Evolutionary conservation across 2,329 filamentous ascomycete species (phyloP).

Genomic region (Thelonectria discophora): DNA sequence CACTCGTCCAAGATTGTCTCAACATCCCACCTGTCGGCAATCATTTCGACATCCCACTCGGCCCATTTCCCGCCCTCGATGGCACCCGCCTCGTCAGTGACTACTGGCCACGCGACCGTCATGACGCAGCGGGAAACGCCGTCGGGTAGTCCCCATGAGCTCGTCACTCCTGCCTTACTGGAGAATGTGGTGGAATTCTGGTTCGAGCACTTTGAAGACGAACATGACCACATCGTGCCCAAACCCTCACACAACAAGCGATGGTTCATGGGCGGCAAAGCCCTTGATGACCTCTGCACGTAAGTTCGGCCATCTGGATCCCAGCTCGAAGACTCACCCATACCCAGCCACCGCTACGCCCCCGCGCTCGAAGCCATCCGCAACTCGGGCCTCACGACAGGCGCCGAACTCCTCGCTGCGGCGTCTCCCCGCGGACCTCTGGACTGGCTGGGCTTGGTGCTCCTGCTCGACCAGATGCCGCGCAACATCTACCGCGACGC

Average conservation of each 20-base stretch:
- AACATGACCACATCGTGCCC: conserved; percentile 42
- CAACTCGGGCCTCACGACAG: conserved; percentile 38
- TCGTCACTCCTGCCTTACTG: conserved; percentile 45
- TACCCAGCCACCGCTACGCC: conserved; percentile 43
- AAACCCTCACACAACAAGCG: conserved; percentile 38
- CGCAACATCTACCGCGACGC: conserved; percentile 67
- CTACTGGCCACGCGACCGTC: conserved; percentile 11
- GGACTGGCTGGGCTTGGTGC: conserved; percentile 58
- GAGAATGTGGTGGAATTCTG: conserved; percentile 48
- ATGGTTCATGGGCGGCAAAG: conserved; percentile 49
- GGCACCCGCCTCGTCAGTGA: background rate
- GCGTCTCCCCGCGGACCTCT: conserved; percentile 40
- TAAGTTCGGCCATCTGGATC: conserved; percentile 31
- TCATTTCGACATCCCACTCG: too few relatives aligned
- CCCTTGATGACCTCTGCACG: conserved; percentile 50
- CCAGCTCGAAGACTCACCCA: too few relatives aligned
- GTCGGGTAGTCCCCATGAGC: conserved; percentile 20
- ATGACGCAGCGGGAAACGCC: background rate
- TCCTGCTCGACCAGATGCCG: conserved; percentile 71
- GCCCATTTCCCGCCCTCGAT: too few relatives aligned
- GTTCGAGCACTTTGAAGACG: conserved; percentile 48
- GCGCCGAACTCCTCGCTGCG: conserved; percentile 42
- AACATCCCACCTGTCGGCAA: background rate
- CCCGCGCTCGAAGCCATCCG: conserved; percentile 48
- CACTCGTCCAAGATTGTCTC: conserved; percentile 2